These are phyloP conservation scores for Phytophthora pisi DNA, from an alignment of 352 stramenopile species.

Conservation along the genomic window DNA sequence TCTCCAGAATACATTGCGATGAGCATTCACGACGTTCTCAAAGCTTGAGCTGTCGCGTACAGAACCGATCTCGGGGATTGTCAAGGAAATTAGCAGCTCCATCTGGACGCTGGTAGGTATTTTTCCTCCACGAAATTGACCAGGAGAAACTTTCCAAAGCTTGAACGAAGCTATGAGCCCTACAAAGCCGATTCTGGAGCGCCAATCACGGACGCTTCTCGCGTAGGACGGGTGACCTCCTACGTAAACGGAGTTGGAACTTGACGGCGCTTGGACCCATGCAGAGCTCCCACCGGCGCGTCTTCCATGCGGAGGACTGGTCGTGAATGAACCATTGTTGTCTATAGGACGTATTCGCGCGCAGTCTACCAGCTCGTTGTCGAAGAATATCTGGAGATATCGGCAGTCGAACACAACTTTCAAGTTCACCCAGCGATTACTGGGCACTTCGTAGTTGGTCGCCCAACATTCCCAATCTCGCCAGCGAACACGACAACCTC, in stretches of 20 bases:
- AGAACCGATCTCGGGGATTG: constrained; percentile 33
- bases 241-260: constrained; percentile 52
- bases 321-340: neutral
- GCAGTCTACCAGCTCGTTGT: constrained; percentile 54
- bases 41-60: constrained; percentile 44
- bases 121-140: neutral
- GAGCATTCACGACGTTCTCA: constrained; percentile 37
- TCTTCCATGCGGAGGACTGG: constrained; percentile 11
- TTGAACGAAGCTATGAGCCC: constrained; percentile 47
- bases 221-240: constrained; percentile 59
- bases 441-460: constrained; percentile 55
- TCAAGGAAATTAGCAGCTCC: constrained; percentile 24
- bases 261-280: constrained; percentile 34
- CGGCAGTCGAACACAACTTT: constrained; percentile 52
- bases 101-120: neutral
- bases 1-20: constrained; percentile 70
- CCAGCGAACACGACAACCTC: constrained; percentile 56
- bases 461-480: constrained; percentile 51
- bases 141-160: constrained; percentile 23
- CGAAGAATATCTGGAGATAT: constrained; percentile 56
- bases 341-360: constrained; percentile 28
- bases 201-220: constrained; percentile 54
- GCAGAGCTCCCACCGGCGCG: constrained; percentile 14
- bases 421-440: constrained; percentile 57
- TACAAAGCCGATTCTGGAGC: constrained; percentile 55